Base-by-base conservation (phyloP, 768 basidiomycete genomes). In the Boletus fagicola region DNA sequence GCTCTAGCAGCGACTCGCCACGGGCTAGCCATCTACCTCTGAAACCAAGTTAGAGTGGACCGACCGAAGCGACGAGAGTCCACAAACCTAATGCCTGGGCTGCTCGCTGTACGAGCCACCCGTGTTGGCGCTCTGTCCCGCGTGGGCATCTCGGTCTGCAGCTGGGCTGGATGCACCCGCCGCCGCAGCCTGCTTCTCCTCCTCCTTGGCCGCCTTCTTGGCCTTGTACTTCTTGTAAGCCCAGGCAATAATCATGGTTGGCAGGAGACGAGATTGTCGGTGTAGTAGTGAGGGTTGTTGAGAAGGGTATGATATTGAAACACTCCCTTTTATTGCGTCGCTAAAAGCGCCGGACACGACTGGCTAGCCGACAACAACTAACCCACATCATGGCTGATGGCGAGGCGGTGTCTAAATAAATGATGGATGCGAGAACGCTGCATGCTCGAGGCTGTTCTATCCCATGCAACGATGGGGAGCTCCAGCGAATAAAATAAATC, bases 221-320 rank as follows among this genome's bases (percentile, higher is more conserved):
- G 53, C 57, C 50, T 67, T 67, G 65, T 71, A 69, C 60, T 67
- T 69, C 30, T 69, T 61, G 50, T 60, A 69, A 28, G 39, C 59
- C 51, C 45, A 61, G 11, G 26, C 1, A 22, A 67, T 15, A 0
- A 69, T 0, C 67, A 60, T 68, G 54, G 22, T 55, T 33, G 28
- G 39, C 24, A 39, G 6, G 38, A 11, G 46, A 24, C 18, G 49
- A 16, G 35, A 9, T 18, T 5, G 39, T 61, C 10, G 18, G 16
- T 28, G 46, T 24, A 33, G 22, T 36, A 33, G 18, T 20, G 35
- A 22, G 31, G 15, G 40, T 13, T 48, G 28, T 28, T 46, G 30
- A 12, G 43, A 45, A 47, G 33, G 39, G 16, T 30, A 31, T 18
- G 15, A 8, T 8, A n/a, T 24, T 16, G 7, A 28, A 20, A n/a